A percentile compares a stretch with the other conserved stretches of the same genome.
These are phyloP conservation scores for Saturnispora hagleri DNA, from an alignment of 805 yeast genomes.

Conservation along the genomic window DNA sequence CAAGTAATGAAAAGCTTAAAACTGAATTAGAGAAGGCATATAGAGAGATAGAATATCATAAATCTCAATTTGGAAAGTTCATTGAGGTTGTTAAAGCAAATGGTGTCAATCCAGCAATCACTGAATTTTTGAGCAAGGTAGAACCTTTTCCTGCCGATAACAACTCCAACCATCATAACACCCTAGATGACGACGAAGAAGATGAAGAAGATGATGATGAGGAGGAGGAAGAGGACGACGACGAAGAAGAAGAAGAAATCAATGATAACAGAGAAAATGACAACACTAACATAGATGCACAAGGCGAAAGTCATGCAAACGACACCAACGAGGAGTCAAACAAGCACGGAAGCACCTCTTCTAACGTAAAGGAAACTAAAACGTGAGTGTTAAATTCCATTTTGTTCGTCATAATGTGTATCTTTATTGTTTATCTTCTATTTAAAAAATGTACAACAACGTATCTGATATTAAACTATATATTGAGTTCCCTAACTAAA, in stretches of 20 bases:
- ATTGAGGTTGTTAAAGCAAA: slow-evolving; percentile 8
- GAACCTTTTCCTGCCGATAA: neutral
- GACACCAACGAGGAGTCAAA: neutral
- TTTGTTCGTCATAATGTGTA: neutral
- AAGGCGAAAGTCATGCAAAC: neutral
- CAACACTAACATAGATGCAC: neutral
- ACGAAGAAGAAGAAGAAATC: neutral
- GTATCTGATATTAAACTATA: neutral
- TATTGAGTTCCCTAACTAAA: slow-evolving; percentile 42
- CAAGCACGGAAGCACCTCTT: neutral
- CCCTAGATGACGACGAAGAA: neutral
- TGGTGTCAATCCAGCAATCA: slow-evolving; percentile 10
- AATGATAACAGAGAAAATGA: neutral
- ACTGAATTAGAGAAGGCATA: slow-evolving; percentile 85
- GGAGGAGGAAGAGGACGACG: neutral
- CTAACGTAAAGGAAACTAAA: neutral
- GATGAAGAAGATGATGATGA: slow-evolving; percentile 5
- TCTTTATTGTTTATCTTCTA: neutral
- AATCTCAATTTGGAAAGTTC: slow-evolving; percentile 31
- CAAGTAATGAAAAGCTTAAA: slow-evolving; percentile 81
- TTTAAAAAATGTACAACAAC: neutral
- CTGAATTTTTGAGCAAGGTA: slow-evolving; percentile 8
- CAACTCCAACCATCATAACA: neutral
- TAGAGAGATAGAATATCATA: slow-evolving; percentile 82
- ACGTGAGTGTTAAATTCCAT: neutral